A percentile compares a stretch with the other conserved stretches of the same genome.
Evolutionary conservation across 2,329 filamentous ascomycete genomes (phyloP).

Genomic region (Grosmannia penicillata): DNA sequence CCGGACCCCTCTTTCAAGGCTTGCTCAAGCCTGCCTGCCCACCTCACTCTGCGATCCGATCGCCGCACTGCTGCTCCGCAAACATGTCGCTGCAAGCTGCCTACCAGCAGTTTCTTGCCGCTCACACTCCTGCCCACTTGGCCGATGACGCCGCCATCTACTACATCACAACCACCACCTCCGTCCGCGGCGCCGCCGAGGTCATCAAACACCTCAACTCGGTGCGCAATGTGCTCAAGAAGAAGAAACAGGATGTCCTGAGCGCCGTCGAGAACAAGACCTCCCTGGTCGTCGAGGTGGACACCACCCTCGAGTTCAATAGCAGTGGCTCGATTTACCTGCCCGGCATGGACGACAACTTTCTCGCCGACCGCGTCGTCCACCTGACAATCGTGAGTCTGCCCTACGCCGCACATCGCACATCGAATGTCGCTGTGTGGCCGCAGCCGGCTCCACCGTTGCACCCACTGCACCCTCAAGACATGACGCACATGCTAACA

Average conservation of each 20-base stretch:
- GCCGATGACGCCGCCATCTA: slow-evolving; percentile 55
- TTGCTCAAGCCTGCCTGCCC: too few relatives aligned
- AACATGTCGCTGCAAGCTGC: slow-evolving; percentile 34
- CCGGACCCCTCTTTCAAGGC: not conserved
- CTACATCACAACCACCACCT: slow-evolving; percentile 81
- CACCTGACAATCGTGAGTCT: slow-evolving; percentile 63
- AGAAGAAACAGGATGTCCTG: slow-evolving; percentile 67
- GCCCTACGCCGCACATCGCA: too few relatives aligned
- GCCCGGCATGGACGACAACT: slow-evolving; percentile 85
- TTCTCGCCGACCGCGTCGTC: slow-evolving; percentile 68
- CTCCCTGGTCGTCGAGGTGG: slow-evolving; percentile 60
- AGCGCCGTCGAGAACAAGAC: slow-evolving; percentile 56
- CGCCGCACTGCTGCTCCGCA: slow-evolving; percentile 1
- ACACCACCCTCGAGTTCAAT: slow-evolving; percentile 71
- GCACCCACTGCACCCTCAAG: not conserved
- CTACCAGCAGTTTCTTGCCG: slow-evolving; percentile 60
- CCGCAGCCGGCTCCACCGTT: too few relatives aligned
- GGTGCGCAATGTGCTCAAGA: slow-evolving; percentile 61
- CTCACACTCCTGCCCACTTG: slow-evolving; percentile 48
- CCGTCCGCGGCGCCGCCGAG: slow-evolving; percentile 52
- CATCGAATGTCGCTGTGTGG: too few relatives aligned
- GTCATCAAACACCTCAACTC: slow-evolving; percentile 71
- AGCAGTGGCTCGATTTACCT: slow-evolving; percentile 74
- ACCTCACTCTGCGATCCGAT: too few relatives aligned
- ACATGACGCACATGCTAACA: not conserved